Evolutionary conservation across 2,329 filamentous ascomycete genomes (phyloP).

Genomic region (Dactylellina parvicollis): DNA sequence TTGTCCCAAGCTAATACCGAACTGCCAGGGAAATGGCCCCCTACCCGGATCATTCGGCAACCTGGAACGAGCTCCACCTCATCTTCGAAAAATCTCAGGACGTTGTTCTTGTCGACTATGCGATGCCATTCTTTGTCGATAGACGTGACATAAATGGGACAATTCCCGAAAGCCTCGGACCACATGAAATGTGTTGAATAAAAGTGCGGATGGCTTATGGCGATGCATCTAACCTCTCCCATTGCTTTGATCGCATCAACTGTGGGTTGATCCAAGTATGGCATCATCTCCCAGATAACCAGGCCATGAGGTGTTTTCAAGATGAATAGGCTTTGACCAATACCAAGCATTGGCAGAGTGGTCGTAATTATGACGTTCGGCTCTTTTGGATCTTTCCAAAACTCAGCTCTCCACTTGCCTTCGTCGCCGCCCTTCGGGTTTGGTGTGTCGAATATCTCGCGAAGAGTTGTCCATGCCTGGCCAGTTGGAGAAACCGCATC

Average conservation of each 20-base stretch:
- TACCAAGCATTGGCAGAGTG: constrained; percentile 72
- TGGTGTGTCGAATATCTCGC: constrained; percentile 59
- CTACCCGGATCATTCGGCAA: constrained; percentile 73
- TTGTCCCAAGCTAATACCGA: constrained; percentile 72
- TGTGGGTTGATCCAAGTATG: constrained; percentile 74
- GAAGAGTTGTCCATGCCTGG: constrained; percentile 73
- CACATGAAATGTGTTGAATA: constrained; percentile 80
- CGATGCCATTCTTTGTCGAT: constrained; percentile 75
- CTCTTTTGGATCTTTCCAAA: constrained; percentile 65
- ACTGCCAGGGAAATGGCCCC: constrained; percentile 82
- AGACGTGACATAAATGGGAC: constrained; percentile 72
- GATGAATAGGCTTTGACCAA: constrained; percentile 78
- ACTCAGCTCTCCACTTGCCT: constrained; percentile 67
- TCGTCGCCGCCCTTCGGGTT: constrained; percentile 53
- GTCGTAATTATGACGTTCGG: constrained; percentile 64
- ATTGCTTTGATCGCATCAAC: constrained; percentile 68
- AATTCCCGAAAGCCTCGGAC: constrained; percentile 73
- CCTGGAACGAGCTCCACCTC: constrained; percentile 63
- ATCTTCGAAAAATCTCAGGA: constrained; percentile 63
- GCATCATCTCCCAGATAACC: constrained; percentile 81
- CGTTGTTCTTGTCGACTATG: constrained; percentile 61
- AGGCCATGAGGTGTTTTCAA: constrained; percentile 74
- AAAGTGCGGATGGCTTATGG: constrained; percentile 83
- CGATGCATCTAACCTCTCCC: constrained; percentile 76
- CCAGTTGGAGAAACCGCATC: constrained; percentile 74